Evolutionary conservation across 2,329 filamentous ascomycete species (phyloP).

Genomic region (Venturia aucupariae): DNA sequence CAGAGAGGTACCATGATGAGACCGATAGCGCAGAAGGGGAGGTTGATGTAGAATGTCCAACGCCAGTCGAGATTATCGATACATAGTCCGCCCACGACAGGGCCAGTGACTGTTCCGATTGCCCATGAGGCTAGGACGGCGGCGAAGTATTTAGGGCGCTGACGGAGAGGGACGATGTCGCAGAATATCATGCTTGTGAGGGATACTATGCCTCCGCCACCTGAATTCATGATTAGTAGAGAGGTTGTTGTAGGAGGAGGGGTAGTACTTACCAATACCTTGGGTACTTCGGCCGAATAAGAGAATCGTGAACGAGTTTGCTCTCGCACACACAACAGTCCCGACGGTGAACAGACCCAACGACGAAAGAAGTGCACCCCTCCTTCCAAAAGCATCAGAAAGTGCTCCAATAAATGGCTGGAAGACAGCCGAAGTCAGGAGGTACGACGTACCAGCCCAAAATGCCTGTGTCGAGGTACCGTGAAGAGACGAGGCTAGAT

Average conservation of each 20-base stretch:
- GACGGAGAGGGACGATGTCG: slow-evolving; percentile 17
- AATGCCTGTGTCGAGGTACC: slow-evolving; percentile 54
- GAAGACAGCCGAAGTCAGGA: slow-evolving; percentile 55
- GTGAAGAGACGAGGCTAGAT: slow-evolving; percentile 23
- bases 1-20: slow-evolving; percentile 7
- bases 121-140: slow-evolving; percentile 19
- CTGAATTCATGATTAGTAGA: background rate
- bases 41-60: slow-evolving; percentile 35
- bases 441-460: slow-evolving; percentile 63
- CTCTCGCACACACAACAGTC: slow-evolving; percentile 32
- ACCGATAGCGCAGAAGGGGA: slow-evolving; percentile 33
- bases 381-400: slow-evolving; percentile 40
- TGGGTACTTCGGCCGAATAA: slow-evolving; percentile 17
- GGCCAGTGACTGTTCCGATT: slow-evolving; percentile 26
- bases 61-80: slow-evolving; percentile 20
- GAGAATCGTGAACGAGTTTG: slow-evolving; percentile 28
- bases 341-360: slow-evolving; percentile 37
- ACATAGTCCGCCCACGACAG: slow-evolving; percentile 26
- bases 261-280: slow-evolving; percentile 43
- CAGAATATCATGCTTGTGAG: slow-evolving; percentile 25
- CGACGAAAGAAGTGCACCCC: slow-evolving; percentile 30
- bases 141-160: slow-evolving; percentile 12
- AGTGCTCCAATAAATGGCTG: slow-evolving; percentile 41
- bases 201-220: slow-evolving; percentile 17
- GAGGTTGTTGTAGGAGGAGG: slow-evolving; percentile 25